Evolutionary conservation across 441 rosid species (phyloP).

Genomic region (Isatis lusitanica): DNA sequence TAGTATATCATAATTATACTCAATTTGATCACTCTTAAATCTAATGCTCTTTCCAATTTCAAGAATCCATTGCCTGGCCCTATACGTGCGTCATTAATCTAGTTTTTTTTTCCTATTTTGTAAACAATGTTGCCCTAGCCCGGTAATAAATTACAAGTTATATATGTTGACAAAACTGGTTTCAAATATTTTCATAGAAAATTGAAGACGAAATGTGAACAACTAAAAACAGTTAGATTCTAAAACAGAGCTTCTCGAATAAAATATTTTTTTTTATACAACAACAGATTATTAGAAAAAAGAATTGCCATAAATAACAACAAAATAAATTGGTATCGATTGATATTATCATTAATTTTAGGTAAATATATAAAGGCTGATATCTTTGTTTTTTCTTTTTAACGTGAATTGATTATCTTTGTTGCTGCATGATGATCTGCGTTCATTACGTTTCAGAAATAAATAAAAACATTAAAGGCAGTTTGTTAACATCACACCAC

Average conservation of each 20-base stretch:
- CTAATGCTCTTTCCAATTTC: not conserved
- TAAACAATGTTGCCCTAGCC: not conserved
- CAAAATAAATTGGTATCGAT: not conserved
- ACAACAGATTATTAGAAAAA: not conserved
- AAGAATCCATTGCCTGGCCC: not conserved
- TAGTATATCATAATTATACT: not conserved
- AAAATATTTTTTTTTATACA: not conserved
- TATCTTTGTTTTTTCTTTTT: too few relatives aligned
- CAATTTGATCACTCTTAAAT: not conserved
- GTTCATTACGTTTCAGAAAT: constrained; percentile 9
- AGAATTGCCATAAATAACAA: not conserved
- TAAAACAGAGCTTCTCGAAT: not conserved
- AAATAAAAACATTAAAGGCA: not conserved
- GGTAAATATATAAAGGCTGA: not conserved
- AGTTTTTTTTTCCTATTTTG: not conserved
- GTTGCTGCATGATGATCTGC: constrained; percentile 20
- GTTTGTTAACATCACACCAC: not conserved
- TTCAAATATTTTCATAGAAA: not conserved
- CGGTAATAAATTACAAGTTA: not conserved
- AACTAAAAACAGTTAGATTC: not conserved
- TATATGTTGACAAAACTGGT: not conserved
- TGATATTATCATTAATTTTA: not conserved
- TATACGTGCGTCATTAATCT: not conserved
- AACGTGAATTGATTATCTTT: not conserved
- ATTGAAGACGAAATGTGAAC: not conserved